Evolutionary conservation across 2,329 filamentous ascomycete genomes (phyloP), one percentile per base, ranked within the genome.

Genomic region (Talaromyces sp.): DNA sequence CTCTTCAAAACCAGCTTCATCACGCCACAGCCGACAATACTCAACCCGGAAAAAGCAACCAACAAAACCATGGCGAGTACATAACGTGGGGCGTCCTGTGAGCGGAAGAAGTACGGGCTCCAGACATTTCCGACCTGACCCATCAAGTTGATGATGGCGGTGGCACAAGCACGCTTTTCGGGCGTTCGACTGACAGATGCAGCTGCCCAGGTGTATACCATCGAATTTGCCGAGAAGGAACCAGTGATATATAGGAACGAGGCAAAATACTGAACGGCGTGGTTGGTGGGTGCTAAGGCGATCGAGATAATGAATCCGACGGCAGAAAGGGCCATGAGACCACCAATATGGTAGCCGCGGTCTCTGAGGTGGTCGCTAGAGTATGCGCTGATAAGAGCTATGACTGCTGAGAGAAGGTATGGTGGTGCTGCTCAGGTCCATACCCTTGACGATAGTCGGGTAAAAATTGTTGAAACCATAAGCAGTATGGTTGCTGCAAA

Each of bases 41-140:
- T 43, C 41, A 43, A 10, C 13, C 41, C 41, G 17, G 41, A 43
- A 43, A 43, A 43, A 3, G 41, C 41, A 19, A 64, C 35, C 46
- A 62, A 50, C 1, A 64, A 41, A 17, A 60, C 66, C 61, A 70
- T 73, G 9, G 67, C 71, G 58, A 64, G 68, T 0, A 66, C 58
- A 31, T 73, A 75, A 0, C 72, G 63, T 3, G 72, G 72, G 0
- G 58, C 64, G 14, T 74, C 70, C 24, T 59, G 64, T 0, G 66
- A 63, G 0, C 67, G 61, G 62, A 77, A 78, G 58, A 78, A 73
- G 58, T 77, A 79, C 1, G 76, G 76, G 1, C 71, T 75, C 58
- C 71, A 74, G n/a, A 79, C 70, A 9, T 74, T 77, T 0, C 74
- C 75, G 1, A 78, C 53, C 53, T 78, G 74, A 0, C 68, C 69